These are phyloP conservation scores for Candida saitoana DNA, from an alignment of 805 yeast genomes.

Conservation along the genomic window DNA sequence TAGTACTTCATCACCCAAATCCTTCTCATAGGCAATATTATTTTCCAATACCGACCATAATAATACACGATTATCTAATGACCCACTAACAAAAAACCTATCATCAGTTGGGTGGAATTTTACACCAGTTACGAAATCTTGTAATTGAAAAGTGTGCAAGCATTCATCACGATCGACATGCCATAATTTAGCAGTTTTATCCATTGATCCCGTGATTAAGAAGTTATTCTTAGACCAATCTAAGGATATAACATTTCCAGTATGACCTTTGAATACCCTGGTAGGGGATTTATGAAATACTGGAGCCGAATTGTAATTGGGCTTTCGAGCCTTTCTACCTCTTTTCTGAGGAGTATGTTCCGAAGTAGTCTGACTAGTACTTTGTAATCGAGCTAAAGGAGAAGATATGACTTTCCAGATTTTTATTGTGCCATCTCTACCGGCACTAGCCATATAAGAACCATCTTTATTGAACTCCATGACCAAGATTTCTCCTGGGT, in stretches of 20 bases:
- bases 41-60: constrained; percentile 84
- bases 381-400: constrained; percentile 60
- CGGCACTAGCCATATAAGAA: constrained; percentile 77
- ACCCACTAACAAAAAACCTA: constrained; percentile 78
- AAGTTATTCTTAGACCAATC: constrained; percentile 90
- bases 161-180: constrained; percentile 66
- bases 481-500: constrained; percentile 57
- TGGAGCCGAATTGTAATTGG: constrained; percentile 53
- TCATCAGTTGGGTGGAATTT: constrained; percentile 84
- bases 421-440: constrained; percentile 63
- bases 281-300: constrained; percentile 70
- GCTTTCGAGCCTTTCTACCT: constrained; percentile 13
- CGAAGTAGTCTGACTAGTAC: constrained; percentile 18
- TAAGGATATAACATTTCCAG: constrained; percentile 63
- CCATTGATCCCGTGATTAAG: constrained; percentile 77
- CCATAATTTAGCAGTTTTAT: constrained; percentile 79
- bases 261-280: constrained; percentile 61
- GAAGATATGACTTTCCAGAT: constrained; percentile 80
- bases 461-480: constrained; percentile 78
- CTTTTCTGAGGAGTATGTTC: constrained; percentile 9
- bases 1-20: constrained; percentile 57
- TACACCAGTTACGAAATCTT: constrained; percentile 80
- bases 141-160: constrained; percentile 61
- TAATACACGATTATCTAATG: constrained; percentile 68
- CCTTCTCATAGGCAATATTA: constrained; percentile 47